Conservation (phyloP, 768 basidiomycete species). For the Russula sp. region DNA sequence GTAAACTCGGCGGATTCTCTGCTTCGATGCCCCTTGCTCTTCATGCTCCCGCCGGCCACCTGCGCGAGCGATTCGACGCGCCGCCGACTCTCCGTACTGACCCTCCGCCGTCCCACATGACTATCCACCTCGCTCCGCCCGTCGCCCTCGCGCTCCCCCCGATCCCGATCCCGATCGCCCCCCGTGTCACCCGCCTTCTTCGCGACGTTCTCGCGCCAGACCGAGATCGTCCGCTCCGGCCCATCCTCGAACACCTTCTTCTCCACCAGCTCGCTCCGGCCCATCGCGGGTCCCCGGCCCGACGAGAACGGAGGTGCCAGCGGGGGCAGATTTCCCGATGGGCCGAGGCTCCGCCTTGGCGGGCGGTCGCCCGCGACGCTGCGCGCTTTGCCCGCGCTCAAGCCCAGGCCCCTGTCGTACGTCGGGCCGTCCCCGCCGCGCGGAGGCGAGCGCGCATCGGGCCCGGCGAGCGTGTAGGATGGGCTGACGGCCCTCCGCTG, state of each 20-base stretch:
- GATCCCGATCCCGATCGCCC: neutral
- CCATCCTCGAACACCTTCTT: constrained; percentile 32
- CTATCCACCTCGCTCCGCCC: constrained; percentile 25
- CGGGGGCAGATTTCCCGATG: neutral
- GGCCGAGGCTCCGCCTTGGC: constrained; percentile 5
- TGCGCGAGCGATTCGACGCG: constrained; percentile 13
- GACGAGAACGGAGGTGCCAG: neutral
- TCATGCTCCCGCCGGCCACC: constrained; percentile 7
- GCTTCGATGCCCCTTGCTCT: constrained; percentile 23
- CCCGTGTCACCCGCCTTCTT: constrained; percentile 25
- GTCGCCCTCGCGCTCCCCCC: neutral
- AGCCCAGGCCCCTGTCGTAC: neutral
- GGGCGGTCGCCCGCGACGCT: constrained; percentile 18
- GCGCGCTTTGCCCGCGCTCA: constrained; percentile 15
- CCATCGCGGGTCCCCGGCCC: constrained; percentile 22
- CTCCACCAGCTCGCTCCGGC: constrained; percentile 31
- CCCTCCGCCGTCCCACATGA: constrained; percentile 25
- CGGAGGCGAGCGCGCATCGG: neutral
- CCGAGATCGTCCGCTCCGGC: constrained; percentile 32
- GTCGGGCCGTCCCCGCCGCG: neutral
- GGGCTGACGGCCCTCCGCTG: constrained; percentile 18
- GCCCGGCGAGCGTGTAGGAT: constrained; percentile 15
- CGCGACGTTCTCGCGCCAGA: constrained; percentile 34
- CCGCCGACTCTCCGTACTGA: constrained; percentile 15
- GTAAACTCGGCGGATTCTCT: constrained; percentile 27